Conservation (phyloP, 2,329 filamentous ascomycete species). For the Aspergillus fructus region DNA sequence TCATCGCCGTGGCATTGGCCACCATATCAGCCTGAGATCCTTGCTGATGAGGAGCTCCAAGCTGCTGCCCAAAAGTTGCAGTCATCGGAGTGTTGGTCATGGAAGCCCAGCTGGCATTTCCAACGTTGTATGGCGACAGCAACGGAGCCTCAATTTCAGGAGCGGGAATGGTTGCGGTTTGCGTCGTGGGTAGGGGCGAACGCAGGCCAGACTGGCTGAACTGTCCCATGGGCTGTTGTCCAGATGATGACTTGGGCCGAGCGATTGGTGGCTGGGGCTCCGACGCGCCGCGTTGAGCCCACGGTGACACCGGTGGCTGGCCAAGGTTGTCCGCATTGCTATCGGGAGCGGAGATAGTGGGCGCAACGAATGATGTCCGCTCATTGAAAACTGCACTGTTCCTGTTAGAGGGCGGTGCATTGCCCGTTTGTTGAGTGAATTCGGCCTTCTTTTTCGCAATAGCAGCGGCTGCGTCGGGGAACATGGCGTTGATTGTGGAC, state of each 20-base stretch:
- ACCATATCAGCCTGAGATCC: conserved; percentile 91
- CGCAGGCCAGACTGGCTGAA: conserved; percentile 82
- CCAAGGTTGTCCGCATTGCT: conserved; percentile 58
- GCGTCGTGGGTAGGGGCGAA: conserved; percentile 79
- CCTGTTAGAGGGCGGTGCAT: conserved; percentile 83
- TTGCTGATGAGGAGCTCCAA: conserved; percentile 32
- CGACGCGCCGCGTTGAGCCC: conserved; percentile 58
- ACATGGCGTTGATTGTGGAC: conserved; percentile 97
- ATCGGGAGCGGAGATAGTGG: conserved; percentile 71
- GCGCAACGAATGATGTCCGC: conserved; percentile 70
- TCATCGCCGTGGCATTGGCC: conserved; percentile 98
- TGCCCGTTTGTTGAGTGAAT: conserved; percentile 92
- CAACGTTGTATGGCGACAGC: conserved; percentile 74
- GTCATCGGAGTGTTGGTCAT: conserved; percentile 99
- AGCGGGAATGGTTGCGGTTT: conserved; percentile 77
- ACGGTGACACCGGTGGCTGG: conserved; percentile 74
- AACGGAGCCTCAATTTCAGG: conserved; percentile 77
- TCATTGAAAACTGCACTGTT: conserved; percentile 82
- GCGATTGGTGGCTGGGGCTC: conserved; percentile 56
- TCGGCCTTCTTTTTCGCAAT: conserved; percentile 98
- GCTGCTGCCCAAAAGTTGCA: conserved; percentile 68
- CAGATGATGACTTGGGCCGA: conserved; percentile 75
- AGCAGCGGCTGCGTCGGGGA: conserved; percentile 95
- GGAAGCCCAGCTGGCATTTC: conserved; percentile 94
- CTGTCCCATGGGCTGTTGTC: conserved; percentile 83